Evolutionary conservation across 2,329 filamentous ascomycete genomes (phyloP).

Genomic region (Aureobasidium sp.): DNA sequence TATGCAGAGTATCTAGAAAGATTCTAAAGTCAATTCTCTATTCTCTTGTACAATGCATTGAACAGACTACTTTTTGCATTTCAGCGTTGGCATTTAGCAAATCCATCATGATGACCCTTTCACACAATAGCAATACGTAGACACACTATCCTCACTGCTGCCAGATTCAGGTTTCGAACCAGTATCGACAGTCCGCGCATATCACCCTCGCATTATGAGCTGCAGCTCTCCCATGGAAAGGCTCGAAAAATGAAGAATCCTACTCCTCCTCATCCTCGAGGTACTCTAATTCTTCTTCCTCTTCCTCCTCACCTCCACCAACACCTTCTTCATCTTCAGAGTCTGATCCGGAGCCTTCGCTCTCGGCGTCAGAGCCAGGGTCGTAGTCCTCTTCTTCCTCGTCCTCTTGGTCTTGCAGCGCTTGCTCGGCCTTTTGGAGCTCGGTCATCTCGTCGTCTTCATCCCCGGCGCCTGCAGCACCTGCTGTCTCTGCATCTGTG

Average conservation of each 20-base stretch:
- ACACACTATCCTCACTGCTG: background rate
- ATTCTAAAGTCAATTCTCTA: background rate
- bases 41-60: background rate
- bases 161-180: background rate
- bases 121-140: background rate
- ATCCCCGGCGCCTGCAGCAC: conserved; percentile 24
- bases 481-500: conserved; percentile 19
- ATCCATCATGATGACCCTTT: too few species aligned
- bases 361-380: conserved; percentile 33
- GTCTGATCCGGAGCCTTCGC: conserved; percentile 29
- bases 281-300: conserved; percentile 23
- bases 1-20: too few species aligned
- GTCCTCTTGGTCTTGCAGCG: conserved; percentile 28
- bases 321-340: conserved; percentile 25
- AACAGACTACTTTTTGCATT: background rate
- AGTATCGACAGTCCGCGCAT: background rate
- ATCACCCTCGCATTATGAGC: background rate
- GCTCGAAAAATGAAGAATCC: background rate
- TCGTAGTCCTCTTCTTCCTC: conserved; percentile 36
- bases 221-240: background rate
- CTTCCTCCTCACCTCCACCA: conserved; percentile 16
- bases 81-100: background rate
- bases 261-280: conserved; percentile 26
- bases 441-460: conserved; percentile 28
- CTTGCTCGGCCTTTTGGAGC: conserved; percentile 29